These are phyloP conservation scores for Litsea cubeba DNA, from an alignment of 164 flowering plant genomes.

Conservation along the genomic window DNA sequence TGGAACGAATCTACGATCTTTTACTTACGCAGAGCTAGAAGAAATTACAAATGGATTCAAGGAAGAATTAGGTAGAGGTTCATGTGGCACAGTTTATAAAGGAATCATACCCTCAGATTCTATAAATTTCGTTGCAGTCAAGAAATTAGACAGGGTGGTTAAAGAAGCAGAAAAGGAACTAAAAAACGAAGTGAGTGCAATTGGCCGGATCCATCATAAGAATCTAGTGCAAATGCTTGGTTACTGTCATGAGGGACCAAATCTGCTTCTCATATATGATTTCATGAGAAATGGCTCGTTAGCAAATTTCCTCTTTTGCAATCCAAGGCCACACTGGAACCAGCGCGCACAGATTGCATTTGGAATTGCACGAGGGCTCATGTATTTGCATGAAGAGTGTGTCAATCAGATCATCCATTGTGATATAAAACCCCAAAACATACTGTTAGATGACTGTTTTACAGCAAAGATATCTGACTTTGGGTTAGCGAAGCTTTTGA, in stretches of 20 bases:
- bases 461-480: conserved; percentile 20
- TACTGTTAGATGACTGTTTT: conserved; percentile 18
- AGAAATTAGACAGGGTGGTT: conserved; percentile 14
- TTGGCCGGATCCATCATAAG: conserved; percentile 23
- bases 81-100: conserved; percentile 19
- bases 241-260: conserved; percentile 20
- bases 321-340: conserved; percentile 17
- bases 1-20: conserved; percentile 5
- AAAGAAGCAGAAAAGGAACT: conserved; percentile 19
- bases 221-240: conserved; percentile 21
- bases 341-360: conserved; percentile 17
- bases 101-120: conserved; percentile 4
- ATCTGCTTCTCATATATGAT: conserved; percentile 21
- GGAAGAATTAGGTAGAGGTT: conserved; percentile 15
- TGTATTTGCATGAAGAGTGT: conserved; percentile 24
- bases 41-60: conserved; percentile 20
- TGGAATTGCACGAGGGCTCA: conserved; percentile 24
- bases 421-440: conserved; percentile 26
- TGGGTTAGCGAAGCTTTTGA: conserved; percentile 27
- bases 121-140: conserved; percentile 11
- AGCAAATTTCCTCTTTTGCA: conserved; percentile 14
- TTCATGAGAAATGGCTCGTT: conserved; percentile 22
- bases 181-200: conserved; percentile 18
- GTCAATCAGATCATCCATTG: conserved; percentile 22
- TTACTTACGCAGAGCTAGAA: conserved; percentile 20